Evolutionary conservation across 2,329 filamentous ascomycete species (phyloP).

Genomic region (Phoma herbarum): DNA sequence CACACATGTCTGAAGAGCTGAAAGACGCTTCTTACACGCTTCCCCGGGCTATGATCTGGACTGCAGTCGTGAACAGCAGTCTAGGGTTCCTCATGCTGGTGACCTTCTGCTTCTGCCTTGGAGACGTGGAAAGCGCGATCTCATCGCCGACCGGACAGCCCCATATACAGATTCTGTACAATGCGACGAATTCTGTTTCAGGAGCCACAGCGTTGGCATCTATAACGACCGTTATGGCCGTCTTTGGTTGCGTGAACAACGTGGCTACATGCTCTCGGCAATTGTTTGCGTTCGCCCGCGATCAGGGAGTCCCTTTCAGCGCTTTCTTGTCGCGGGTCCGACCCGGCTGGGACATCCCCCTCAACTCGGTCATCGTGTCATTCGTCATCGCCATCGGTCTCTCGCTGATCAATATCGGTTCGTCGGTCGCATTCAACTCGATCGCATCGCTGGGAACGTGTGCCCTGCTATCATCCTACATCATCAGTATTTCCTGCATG

Average conservation of each 20-base stretch:
- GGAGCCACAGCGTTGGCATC: conserved; percentile 34
- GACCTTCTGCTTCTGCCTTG: no score
- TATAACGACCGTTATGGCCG: conserved; percentile 40
- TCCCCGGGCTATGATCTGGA: no score
- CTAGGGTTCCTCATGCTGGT: no score
- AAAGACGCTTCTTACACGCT: no score
- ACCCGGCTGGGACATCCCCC: conserved; percentile 45
- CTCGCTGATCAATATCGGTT: conserved; percentile 9
- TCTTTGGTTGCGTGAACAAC: conserved; percentile 38
- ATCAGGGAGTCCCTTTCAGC: conserved; percentile 10
- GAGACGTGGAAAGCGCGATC: no score
- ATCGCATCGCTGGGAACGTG: conserved; percentile 38
- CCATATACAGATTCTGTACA: conserved; percentile 16
- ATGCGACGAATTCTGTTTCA: conserved; percentile 22
- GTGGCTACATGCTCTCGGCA: conserved; percentile 44
- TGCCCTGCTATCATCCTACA: conserved; percentile 40
- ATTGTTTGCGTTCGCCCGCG: conserved; percentile 47
- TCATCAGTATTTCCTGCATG: conserved; percentile 57
- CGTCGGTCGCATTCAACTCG: conserved; percentile 19
- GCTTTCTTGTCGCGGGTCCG: conserved; percentile 27
- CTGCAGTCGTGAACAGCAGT: no score
- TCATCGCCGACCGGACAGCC: conserved; percentile 5
- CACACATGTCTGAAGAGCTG: no score
- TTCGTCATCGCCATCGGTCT: conserved; percentile 51
- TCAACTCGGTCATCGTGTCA: conserved; percentile 58